These are phyloP conservation scores for Mycena rebaudengoi DNA, from an alignment of 768 basidiomycete species.

Conservation along the genomic window DNA sequence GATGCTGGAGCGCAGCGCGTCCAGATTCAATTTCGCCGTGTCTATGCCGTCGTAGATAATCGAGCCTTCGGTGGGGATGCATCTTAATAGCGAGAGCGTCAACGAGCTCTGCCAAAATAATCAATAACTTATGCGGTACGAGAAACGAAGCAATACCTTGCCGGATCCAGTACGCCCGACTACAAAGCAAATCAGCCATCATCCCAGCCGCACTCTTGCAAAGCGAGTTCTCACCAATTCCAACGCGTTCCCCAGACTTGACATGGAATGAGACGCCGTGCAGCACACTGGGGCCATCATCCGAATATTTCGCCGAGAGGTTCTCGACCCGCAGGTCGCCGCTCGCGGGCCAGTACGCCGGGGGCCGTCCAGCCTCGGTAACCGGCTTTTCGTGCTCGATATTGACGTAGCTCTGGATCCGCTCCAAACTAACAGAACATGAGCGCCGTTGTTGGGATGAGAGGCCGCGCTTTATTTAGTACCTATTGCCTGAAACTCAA, in stretches of 20 bases:
- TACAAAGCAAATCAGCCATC: conserved; percentile 16
- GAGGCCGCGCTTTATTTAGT: not conserved
- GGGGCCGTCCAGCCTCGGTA: conserved; percentile 53
- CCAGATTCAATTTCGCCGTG: conserved; percentile 49
- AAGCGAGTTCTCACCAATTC: conserved; percentile 50
- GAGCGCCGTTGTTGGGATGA: not conserved
- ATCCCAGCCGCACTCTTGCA: too few relatives aligned
- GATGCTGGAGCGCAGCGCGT: conserved; percentile 51
- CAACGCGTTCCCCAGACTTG: conserved; percentile 63
- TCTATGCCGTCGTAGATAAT: conserved; percentile 54
- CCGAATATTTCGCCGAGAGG: conserved; percentile 66
- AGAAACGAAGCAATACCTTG: conserved; percentile 39
- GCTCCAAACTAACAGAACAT: conserved; percentile 60
- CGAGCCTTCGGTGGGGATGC: conserved; percentile 40
- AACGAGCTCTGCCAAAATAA: conserved; percentile 56
- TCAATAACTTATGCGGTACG: not conserved
- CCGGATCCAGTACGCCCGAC: conserved; percentile 57
- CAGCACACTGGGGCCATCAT: conserved; percentile 58
- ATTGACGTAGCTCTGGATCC: conserved; percentile 69
- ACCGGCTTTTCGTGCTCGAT: conserved; percentile 64
- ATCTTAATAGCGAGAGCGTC: conserved; percentile 59
- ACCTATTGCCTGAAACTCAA: too few relatives aligned
- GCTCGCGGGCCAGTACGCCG: conserved; percentile 72
- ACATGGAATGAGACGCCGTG: conserved; percentile 60
- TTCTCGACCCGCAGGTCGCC: conserved; percentile 63